These are phyloP conservation scores for Penicillium bovifimosum DNA, from an alignment of 495 filamentous ascomycete species.

Conservation along the genomic window DNA sequence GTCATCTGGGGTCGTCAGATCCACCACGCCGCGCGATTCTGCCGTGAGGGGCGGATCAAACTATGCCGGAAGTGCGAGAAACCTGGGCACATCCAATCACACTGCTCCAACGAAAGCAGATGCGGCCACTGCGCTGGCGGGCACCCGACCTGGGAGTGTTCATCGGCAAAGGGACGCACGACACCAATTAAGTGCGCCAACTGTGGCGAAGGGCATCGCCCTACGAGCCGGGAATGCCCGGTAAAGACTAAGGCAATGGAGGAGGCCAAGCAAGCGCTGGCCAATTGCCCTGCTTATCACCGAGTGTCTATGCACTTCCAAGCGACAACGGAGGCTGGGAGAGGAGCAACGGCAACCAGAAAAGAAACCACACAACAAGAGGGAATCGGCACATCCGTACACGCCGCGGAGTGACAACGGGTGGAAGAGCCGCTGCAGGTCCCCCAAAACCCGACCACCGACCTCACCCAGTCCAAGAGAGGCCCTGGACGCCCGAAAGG, in stretches of 20 bases:
- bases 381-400: too few relatives aligned
- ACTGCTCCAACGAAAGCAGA: constrained; percentile 8
- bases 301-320: constrained; percentile 2
- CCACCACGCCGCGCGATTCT: constrained; percentile 4
- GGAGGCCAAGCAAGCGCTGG: constrained; percentile 6
- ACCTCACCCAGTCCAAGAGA: too few relatives aligned
- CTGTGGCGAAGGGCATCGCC: constrained; percentile 1
- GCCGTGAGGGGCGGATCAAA: constrained; percentile 12
- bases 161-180: background rate
- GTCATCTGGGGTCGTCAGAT: constrained; percentile 9
- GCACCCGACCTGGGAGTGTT: constrained; percentile 20
- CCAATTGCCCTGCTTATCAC: constrained; percentile 4
- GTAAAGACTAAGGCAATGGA: constrained; percentile 2
- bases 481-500: too few relatives aligned
- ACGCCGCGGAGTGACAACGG: too few relatives aligned
- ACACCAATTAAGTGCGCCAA: constrained; percentile 11
- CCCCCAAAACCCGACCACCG: too few relatives aligned
- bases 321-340: too few relatives aligned
- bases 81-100: constrained; percentile 14
- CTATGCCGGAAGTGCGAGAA: constrained; percentile 17
- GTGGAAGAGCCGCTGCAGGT: too few relatives aligned
- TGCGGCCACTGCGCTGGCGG: constrained; percentile 9
- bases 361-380: too few relatives aligned
- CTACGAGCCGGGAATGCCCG: background rate
- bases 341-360: too few relatives aligned